Base-by-base conservation (phyloP, 2,329 filamentous ascomycete genomes). In the Exophiala calicioides region DNA sequence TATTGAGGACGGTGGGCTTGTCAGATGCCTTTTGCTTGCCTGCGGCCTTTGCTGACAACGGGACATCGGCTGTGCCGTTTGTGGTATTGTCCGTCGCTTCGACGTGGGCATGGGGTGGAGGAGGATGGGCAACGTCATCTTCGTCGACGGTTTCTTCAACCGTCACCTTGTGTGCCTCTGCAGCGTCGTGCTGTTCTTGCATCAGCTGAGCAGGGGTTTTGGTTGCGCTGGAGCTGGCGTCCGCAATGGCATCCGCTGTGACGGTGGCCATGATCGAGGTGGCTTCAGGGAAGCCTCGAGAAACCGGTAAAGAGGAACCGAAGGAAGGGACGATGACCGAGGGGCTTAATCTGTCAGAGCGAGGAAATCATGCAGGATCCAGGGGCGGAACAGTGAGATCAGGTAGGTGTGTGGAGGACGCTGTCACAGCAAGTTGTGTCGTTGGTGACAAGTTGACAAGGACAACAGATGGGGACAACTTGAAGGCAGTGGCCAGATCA, bases 101-200 rank as follows among this genome's bases (percentile, higher is more conserved):
- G 31, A 44, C 37, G 38, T 45, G 50, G 23, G 41, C 33, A 39
- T 56, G 70, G 45, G 72, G 79, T 41, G 71, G 77, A 45, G 77
- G 73, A 60, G 79, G 72, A 69, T 79, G 72, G 56, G 73, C 71
- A 55, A 83, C 68, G 56, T 88, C 80, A 31, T 94, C 88, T 67
- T 94, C 88, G 63, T 95, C 90, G 20, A 79, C 76, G 29, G 80
- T 82, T 37, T 95, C 89, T 68, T 95, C 90, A 56, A 95, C 78
- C 18, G 84, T 90, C 56, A 80, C 79, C 61, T 81, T 77, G 67
- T 81, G 78, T 26, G 64, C 62, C 59, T 79, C 71, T 47, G 75
- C 69, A 52, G 69, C 69, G 38, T 72, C 67, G 62, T 80, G 77
- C 65, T 77, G 70, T 58, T 76, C 68, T 61, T 75, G 71, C 57